Conservation (phyloP, 164 flowering plant genomes). For the Paratinospora sagittata region DNA sequence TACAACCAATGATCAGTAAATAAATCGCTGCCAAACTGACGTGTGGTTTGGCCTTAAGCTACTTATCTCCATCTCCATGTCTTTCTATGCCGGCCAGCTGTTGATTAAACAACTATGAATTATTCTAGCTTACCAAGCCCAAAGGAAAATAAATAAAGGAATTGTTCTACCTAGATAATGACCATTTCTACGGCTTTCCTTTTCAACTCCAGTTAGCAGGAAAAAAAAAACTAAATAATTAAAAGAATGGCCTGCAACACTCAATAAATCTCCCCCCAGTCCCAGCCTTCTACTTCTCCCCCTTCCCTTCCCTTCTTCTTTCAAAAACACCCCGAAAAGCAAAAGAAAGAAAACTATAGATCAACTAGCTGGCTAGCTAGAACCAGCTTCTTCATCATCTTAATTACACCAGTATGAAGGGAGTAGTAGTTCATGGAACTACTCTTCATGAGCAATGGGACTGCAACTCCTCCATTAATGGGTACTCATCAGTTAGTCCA, state of each 20-base stretch:
- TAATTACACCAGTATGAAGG: conserved; percentile 23
- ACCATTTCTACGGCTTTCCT: conserved; percentile 20
- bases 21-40: conserved; percentile 29
- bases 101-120: conserved; percentile 19
- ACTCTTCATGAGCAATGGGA: conserved; percentile 52
- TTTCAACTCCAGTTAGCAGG: conserved; percentile 9
- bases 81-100: conserved; percentile 35
- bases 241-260: conserved; percentile 20
- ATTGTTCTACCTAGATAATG: neutral
- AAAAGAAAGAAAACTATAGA: neutral
- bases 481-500: neutral
- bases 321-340: neutral
- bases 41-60: conserved; percentile 24
- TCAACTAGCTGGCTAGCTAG: no score
- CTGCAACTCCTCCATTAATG: conserved; percentile 11
- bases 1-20: neutral
- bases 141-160: no score
- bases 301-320: conserved; percentile 4
- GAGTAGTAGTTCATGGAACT: conserved; percentile 35
- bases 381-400: neutral
- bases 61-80: conserved; percentile 24
- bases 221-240: no score
- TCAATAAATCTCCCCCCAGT: conserved; percentile 3
- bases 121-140: no score
- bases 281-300: conserved; percentile 6